Percentiles rank a stretch among this genome's conserved stretches.
Conservation (phyloP, 345 rosid genomes). For the Brassica juncea region DNA sequence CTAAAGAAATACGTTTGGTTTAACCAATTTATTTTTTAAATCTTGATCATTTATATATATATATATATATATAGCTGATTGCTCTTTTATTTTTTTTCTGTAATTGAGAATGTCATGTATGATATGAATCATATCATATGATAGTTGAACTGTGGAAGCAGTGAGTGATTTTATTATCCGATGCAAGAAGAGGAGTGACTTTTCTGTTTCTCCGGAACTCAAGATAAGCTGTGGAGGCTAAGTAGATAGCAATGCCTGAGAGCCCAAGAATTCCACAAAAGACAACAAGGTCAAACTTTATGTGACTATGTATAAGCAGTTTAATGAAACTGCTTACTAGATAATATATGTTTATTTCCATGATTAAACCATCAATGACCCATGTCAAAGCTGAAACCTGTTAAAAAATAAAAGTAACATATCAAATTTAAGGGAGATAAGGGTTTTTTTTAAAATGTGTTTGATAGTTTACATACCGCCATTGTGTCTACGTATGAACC, state of each 20-base stretch:
- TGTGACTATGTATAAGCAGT: conserved; percentile 45
- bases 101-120: too few relatives aligned
- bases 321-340: conserved; percentile 51
- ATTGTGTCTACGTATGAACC: conserved; percentile 58
- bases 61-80: too few relatives aligned
- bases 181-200: conserved; percentile 50
- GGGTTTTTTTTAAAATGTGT: neutral
- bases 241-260: conserved; percentile 57
- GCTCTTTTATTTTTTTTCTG: too few relatives aligned
- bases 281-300: conserved; percentile 46
- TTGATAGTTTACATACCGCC: conserved; percentile 47
- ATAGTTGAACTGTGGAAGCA: conserved; percentile 39
- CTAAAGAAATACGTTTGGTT: conserved; percentile 18
- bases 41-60: conserved; percentile 10
- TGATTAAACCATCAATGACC: conserved; percentile 71
- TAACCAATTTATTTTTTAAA: conserved; percentile 14
- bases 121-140: too few relatives aligned
- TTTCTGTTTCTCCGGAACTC: conserved; percentile 61
- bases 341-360: conserved; percentile 79
- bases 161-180: conserved; percentile 45
- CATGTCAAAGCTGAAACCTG: conserved; percentile 74
- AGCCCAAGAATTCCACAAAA: conserved; percentile 71
- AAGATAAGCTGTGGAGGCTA: conserved; percentile 64
- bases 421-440: neutral
- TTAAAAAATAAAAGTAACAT: neutral